These are phyloP conservation scores for Colletotrichum cuscutae DNA, from an alignment of 2,329 filamentous ascomycete genomes.

Conservation along the genomic window DNA sequence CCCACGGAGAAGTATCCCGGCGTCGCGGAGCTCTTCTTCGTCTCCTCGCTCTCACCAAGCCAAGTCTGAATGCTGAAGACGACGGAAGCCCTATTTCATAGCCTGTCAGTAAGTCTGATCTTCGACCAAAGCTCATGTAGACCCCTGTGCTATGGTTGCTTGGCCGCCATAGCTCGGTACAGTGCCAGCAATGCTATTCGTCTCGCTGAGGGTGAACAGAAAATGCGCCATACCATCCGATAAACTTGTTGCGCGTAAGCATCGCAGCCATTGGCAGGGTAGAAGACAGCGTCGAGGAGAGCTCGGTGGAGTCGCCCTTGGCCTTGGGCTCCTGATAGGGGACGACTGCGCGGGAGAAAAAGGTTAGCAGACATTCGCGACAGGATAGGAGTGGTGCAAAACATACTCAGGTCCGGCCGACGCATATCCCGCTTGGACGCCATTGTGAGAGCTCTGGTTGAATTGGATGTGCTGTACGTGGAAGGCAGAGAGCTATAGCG, in stretches of 20 bases:
- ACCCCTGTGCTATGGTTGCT: neutral
- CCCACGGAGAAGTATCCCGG: constrained; percentile 78
- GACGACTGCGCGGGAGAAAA: constrained; percentile 69
- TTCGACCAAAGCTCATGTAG: too few species aligned
- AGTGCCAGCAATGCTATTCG: neutral
- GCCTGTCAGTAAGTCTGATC: constrained; percentile 9
- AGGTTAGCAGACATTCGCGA: constrained; percentile 13
- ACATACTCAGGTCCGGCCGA: constrained; percentile 76
- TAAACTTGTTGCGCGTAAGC: constrained; percentile 89
- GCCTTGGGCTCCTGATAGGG: constrained; percentile 83
- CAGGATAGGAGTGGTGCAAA: neutral
- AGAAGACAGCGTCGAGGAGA: constrained; percentile 76
- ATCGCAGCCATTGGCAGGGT: constrained; percentile 96
- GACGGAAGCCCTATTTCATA: constrained; percentile 71
- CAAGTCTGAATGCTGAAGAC: constrained; percentile 80
- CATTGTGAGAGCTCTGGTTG: constrained; percentile 54
- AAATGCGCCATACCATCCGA: constrained; percentile 65
- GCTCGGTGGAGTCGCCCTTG: constrained; percentile 73
- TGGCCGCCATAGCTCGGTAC: neutral
- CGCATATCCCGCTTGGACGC: constrained; percentile 81
- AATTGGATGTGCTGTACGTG: neutral
- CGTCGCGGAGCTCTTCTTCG: constrained; percentile 72
- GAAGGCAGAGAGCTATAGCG: neutral
- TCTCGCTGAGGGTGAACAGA: neutral
- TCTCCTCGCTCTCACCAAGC: constrained; percentile 78